Evolutionary conservation across 2,329 filamentous ascomycete genomes (phyloP), one percentile per base, ranked within the genome.

Genomic region (Teratosphaeria zuluensis): DNA sequence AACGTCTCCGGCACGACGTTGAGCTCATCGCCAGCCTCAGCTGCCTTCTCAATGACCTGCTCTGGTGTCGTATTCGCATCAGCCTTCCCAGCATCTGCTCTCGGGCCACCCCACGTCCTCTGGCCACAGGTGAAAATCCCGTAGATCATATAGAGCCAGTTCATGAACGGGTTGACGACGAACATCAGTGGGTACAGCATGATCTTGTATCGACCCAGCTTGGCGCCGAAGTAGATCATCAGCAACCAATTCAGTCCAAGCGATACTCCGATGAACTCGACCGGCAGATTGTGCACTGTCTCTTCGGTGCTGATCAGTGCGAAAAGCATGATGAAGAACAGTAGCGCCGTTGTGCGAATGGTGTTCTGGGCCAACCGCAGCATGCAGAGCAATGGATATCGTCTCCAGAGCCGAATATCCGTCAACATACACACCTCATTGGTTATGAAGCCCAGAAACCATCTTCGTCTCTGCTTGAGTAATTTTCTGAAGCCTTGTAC

Each of bases 361-460:
- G 92, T 96, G 76, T 96, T 95, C 68, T 96, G 92, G 83, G 94
- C 90, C 73, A 97, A 94, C 42, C 92, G 86, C 48, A 97, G 87
- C 42, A 95, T 69, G 55, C 92, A 86, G 51, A 99, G 80, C 56
- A 96, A 80, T 0, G 94, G 91, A 73, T 97, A 97, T 56, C 90
- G 84, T 72, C 83, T 88, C 92, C 92, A 97, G 31, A 97, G 80
- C 60, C 94, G 85, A 74, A 89, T 85, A 74, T 97, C 92, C 1
- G 94, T 97, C 76, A 99, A 79, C 94, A 97, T 96, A 76, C 92
- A 96, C 7, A 91, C 92, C 73, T 97, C 92, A 73, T 99, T 99
- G 16, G 92, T 96, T 28, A 63, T 62, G 53, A 62, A 64, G 35
- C 65, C 65, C 51, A 97, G 80, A 73, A 97, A 97, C 94, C 94